A percentile compares a stretch with the other conserved stretches of the same genome.
phyloP scores from a whole-genome alignment of 176 grass and related monocot species.

The Aegilops speltoides region DNA sequence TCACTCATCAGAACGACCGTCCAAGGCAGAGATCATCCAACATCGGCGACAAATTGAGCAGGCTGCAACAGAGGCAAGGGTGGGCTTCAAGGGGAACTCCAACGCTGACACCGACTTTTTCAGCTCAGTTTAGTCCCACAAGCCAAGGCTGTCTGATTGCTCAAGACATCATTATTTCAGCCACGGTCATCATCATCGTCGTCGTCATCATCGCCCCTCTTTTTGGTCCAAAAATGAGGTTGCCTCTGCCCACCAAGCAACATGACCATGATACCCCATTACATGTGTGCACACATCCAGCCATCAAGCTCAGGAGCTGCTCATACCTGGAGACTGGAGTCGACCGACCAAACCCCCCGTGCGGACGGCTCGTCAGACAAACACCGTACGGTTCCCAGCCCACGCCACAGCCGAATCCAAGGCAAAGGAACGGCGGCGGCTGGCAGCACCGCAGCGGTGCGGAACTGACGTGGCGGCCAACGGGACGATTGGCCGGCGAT shows the following conservation, averaged over 20 bases:
- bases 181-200: neutral
- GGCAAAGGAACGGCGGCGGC: neutral
- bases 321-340: neutral
- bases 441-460: constrained; percentile 20
- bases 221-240: too few species aligned
- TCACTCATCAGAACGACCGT: constrained; percentile 11
- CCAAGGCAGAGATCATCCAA: neutral
- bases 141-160: neutral
- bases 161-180: neutral
- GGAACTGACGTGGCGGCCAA: neutral
- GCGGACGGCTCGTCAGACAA: neutral
- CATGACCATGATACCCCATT: neutral
- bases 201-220: constrained; percentile 10
- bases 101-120: too few species aligned
- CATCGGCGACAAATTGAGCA: neutral
- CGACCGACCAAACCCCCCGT: neutral
- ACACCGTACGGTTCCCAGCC: constrained; percentile 20
- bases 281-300: neutral
- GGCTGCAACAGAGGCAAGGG: neutral
- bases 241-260: neutral
- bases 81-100: neutral
- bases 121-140: neutral
- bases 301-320: neutral
- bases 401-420: neutral
- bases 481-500: neutral